These are phyloP conservation scores for Pythium phragmitis DNA, from an alignment of 352 stramenopile species.

Conservation along the genomic window DNA sequence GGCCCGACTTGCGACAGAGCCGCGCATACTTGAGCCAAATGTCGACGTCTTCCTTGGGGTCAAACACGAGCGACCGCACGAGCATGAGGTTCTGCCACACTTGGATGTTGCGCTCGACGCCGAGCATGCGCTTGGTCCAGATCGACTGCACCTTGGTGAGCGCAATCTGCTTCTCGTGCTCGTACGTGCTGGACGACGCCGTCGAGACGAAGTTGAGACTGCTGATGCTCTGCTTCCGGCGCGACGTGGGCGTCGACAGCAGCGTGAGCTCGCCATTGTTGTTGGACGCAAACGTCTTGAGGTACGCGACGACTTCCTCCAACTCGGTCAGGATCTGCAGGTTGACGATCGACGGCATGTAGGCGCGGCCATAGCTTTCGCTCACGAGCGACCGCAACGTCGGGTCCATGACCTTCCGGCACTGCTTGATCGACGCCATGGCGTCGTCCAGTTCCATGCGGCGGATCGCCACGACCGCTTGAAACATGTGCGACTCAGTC, in stretches of 20 bases:
- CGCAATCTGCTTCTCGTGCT: slow-evolving; percentile 67
- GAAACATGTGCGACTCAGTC: slow-evolving; percentile 81
- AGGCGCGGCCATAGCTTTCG: slow-evolving; percentile 97
- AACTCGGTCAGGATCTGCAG: slow-evolving; percentile 98
- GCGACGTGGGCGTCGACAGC: slow-evolving; percentile 43
- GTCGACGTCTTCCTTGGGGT: slow-evolving; percentile 88
- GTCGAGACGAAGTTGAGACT: slow-evolving; percentile 80
- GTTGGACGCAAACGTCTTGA: slow-evolving; percentile 76
- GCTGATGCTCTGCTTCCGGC: slow-evolving; percentile 75
- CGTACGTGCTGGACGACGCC: slow-evolving; percentile 69
- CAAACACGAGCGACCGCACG: slow-evolving; percentile 92
- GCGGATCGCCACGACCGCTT: slow-evolving; percentile 94
- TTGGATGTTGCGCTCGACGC: slow-evolving; percentile 92
- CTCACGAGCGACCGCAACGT: slow-evolving; percentile 97
- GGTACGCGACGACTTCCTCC: slow-evolving; percentile 86
- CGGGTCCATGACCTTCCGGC: slow-evolving; percentile 94
- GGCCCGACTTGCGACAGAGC: slow-evolving; percentile 89
- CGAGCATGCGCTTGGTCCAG: slow-evolving; percentile 90
- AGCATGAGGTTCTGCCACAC: slow-evolving; percentile 96
- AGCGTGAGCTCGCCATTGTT: slow-evolving; percentile 81
- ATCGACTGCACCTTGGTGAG: slow-evolving; percentile 77
- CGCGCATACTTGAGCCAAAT: slow-evolving; percentile 95
- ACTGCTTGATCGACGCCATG: slow-evolving; percentile 91
- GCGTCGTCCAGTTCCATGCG: slow-evolving; percentile 92
- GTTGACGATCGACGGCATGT: slow-evolving; percentile 95